A percentile compares a stretch with the other conserved stretches of the same genome.
phyloP scores from a whole-genome alignment of 2,329 filamentous ascomycete species.

The Pyricularia sp. region DNA sequence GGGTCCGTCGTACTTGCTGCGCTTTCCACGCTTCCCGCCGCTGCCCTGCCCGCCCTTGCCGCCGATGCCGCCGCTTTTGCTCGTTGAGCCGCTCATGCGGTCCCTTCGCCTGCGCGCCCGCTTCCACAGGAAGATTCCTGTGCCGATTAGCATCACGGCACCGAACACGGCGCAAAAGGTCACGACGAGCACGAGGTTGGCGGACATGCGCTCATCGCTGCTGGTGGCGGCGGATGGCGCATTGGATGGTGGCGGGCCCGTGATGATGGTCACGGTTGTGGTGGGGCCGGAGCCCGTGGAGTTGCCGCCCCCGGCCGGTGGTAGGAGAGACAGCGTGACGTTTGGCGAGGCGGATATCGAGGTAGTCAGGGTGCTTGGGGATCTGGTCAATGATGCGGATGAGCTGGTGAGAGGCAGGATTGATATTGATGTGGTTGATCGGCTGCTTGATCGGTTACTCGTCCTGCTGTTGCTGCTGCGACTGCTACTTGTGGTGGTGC shows the following conservation, averaged over 20 bases:
- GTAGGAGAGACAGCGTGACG: neutral
- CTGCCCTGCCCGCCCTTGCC: neutral
- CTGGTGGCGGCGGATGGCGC: neutral
- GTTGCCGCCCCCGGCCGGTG: neutral
- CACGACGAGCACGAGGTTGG: conserved; percentile 2
- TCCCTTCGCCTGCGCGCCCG: neutral
- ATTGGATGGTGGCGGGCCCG: neutral
- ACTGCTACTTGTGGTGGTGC: too few relatives aligned
- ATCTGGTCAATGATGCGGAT: neutral
- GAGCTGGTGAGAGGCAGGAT: neutral
- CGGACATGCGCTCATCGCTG: neutral
- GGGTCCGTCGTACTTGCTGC: neutral
- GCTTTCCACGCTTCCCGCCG: neutral
- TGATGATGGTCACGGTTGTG: neutral
- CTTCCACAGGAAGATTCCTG: neutral
- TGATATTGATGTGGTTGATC: neutral
- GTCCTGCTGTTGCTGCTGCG: too few relatives aligned
- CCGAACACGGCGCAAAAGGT: conserved; percentile 1
- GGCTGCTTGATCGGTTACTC: neutral
- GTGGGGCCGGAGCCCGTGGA: neutral
- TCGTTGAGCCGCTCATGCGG: neutral
- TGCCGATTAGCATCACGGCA: neutral
- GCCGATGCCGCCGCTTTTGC: neutral
- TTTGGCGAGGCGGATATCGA: neutral
- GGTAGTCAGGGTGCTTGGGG: neutral